Base-by-base conservation (phyloP, 2,329 filamentous ascomycete genomes). In the Lecanoromycetidae sp. region DNA sequence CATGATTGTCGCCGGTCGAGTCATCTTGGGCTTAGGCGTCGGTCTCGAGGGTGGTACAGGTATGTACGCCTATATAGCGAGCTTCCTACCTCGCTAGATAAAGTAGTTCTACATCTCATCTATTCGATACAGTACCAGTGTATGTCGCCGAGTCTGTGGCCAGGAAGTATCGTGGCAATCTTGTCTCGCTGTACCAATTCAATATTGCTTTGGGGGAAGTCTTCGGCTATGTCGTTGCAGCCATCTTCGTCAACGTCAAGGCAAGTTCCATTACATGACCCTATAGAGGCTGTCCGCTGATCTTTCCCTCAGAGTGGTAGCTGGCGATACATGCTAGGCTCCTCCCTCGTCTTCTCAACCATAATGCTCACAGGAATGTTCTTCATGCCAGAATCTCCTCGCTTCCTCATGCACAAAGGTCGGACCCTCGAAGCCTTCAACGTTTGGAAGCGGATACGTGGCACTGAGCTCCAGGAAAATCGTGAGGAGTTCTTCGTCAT, bases 131-230 rank as follows among this genome's bases (percentile, higher is more conserved):
- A 12, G 43, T 45, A 5, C 43, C 43, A 2, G 78, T 85, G 45
- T 86, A 86, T 53, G 81, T 86, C 25, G 80, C 82, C 1, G 82
- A 86, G 62, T 80, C 77, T 0, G 81, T 84, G 35, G 79, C 82
- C 56, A 71, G 76, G 26, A 72, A 70, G 49, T 71, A 83, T 20
- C 76, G 82, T 56, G 82, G 82, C 54, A 85, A 85, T 60, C 64
- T 86, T 41, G 82, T 86, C 1, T 84, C 80, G 0, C 67, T 85
- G 0, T 86, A 85, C 60, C 82, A 86, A 58, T 76, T 85, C 63
- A 84, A 82, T 63, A 86, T 86, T 57, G 82, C 82, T 0, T 70
- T 86, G 0, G 82, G 82, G 23, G 82, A 85, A 56, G 81, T 86
- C 2, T 67, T 86, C 1, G 82, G 82, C 2, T 85, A 85, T 51